Conservation (phyloP, 257 asterid species). For the Mentha longifolia region DNA sequence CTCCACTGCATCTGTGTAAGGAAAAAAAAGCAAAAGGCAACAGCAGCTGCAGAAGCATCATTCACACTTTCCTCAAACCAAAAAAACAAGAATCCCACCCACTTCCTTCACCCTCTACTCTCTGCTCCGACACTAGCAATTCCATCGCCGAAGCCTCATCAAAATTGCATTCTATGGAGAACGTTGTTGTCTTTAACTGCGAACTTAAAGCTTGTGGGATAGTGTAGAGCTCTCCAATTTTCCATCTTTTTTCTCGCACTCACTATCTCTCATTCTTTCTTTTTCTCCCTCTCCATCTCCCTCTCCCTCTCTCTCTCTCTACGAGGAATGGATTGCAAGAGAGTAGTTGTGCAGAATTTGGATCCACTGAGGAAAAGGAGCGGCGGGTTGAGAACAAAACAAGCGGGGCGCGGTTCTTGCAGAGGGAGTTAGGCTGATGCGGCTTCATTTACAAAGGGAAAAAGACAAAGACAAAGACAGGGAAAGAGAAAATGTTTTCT, state of each 20-base stretch:
- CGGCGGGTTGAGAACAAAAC: slow-evolving; percentile 96
- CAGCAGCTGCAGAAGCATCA: slow-evolving; percentile 41
- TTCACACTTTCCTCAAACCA: slow-evolving; percentile 33
- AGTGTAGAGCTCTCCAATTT: slow-evolving; percentile 54
- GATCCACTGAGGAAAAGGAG: slow-evolving; percentile 90
- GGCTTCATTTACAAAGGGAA: background rate
- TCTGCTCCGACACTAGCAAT: slow-evolving; percentile 23
- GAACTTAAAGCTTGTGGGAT: slow-evolving; percentile 89
- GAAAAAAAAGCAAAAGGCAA: slow-evolving; percentile 37
- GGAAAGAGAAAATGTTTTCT: slow-evolving; percentile 11
- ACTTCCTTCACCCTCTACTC: slow-evolving; percentile 42
- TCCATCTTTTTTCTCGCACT: background rate
- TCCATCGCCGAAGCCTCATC: slow-evolving; percentile 12
- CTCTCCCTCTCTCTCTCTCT: slow-evolving; percentile 30
- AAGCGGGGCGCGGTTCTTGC: slow-evolving; percentile 97
- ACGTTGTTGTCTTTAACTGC: slow-evolving; percentile 58
- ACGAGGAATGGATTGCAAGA: slow-evolving; percentile 64
- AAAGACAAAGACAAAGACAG: background rate
- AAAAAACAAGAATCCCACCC: slow-evolving; percentile 9
- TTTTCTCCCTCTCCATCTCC: slow-evolving; percentile 5
- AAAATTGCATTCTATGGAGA: slow-evolving; percentile 54
- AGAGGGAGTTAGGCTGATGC: slow-evolving; percentile 92
- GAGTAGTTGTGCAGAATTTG: slow-evolving; percentile 56
- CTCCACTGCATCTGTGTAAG: slow-evolving; percentile 33
- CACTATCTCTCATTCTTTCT: slow-evolving; percentile 6